These are phyloP conservation scores for Cymbopogon flexuosus DNA, from an alignment of 202 grass and related monocot species.

Conservation along the genomic window DNA sequence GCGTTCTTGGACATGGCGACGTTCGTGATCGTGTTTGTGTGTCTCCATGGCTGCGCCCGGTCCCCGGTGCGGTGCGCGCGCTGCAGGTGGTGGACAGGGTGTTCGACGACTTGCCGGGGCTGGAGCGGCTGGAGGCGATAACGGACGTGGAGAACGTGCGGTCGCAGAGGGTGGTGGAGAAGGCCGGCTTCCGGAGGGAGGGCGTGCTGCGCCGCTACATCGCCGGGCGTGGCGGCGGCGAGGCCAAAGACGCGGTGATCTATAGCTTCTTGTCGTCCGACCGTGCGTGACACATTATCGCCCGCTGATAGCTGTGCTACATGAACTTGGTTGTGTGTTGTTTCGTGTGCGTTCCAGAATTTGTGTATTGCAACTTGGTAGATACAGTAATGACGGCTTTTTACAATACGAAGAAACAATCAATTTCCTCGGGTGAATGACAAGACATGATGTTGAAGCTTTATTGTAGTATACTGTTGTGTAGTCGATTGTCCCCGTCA, in stretches of 20 bases:
- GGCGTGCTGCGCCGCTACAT: conserved; percentile 47
- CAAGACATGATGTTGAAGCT: background rate
- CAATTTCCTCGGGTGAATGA: background rate
- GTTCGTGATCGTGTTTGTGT: background rate
- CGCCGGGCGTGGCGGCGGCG: conserved; percentile 6
- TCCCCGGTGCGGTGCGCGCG: no score
- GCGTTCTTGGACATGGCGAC: background rate
- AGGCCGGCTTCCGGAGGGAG: conserved; percentile 53
- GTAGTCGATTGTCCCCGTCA: no score
- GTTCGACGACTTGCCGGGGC: conserved; percentile 41
- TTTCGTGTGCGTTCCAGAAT: background rate
- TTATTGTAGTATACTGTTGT: no score
- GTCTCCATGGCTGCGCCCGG: background rate
- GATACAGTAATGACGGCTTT: no score
- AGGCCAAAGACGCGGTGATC: conserved; percentile 36
- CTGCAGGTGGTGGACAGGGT: conserved; percentile 34
- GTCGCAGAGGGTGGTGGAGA: conserved; percentile 66
- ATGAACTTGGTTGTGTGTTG: background rate
- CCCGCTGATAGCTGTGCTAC: background rate
- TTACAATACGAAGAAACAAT: background rate
- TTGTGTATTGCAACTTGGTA: background rate
- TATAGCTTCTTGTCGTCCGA: conserved; percentile 53
- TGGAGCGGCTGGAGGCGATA: conserved; percentile 64
- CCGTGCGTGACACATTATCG: background rate
- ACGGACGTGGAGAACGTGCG: conserved; percentile 47